phyloP scores from a whole-genome alignment of 73 alveolate genomes.

The Diophrys sp. region DNA sequence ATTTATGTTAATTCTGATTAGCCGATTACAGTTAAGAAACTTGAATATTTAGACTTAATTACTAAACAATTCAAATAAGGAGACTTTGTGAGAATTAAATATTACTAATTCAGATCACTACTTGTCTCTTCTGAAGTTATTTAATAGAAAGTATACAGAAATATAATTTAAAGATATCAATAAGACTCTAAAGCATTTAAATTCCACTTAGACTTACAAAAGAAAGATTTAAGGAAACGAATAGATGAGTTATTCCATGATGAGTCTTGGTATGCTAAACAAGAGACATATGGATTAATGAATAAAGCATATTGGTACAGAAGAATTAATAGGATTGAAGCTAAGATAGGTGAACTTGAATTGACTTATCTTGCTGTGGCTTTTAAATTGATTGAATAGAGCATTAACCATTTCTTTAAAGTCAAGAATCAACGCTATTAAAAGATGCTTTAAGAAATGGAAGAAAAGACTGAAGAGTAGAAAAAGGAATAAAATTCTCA shows the following conservation, averaged over 20 bases:
- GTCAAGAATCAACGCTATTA: neutral
- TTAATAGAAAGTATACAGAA: slow-evolving; percentile 13
- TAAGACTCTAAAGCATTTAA: neutral
- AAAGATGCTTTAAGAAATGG: neutral
- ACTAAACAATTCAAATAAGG: slow-evolving; percentile 12
- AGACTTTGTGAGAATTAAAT: slow-evolving; percentile 20
- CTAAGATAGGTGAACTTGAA: slow-evolving; percentile 28
- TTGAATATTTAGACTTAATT: slow-evolving; percentile 14
- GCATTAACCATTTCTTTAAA: neutral
- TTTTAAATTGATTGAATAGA: neutral
- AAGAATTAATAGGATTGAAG: slow-evolving; percentile 27
- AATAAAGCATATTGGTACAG: slow-evolving; percentile 28
- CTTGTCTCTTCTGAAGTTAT: slow-evolving; percentile 16
- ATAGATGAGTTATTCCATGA: slow-evolving; percentile 3
- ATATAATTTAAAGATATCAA: slow-evolving; percentile 17
- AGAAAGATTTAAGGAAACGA: neutral
- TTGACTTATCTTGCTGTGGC: slow-evolving; percentile 19
- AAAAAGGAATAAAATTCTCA: no score
- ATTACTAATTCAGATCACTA: slow-evolving; percentile 5
- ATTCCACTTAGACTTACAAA: slow-evolving; percentile 8
- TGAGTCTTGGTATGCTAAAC: neutral
- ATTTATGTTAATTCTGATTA: slow-evolving; percentile 12
- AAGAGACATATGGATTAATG: slow-evolving; percentile 14
- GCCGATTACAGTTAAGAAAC: slow-evolving; percentile 14
- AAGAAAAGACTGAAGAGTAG: neutral